Percentiles rank a stretch among this genome's conserved stretches.
These are phyloP conservation scores for Lentinula sp. DNA, from an alignment of 768 basidiomycete genomes.

Conservation along the genomic window DNA sequence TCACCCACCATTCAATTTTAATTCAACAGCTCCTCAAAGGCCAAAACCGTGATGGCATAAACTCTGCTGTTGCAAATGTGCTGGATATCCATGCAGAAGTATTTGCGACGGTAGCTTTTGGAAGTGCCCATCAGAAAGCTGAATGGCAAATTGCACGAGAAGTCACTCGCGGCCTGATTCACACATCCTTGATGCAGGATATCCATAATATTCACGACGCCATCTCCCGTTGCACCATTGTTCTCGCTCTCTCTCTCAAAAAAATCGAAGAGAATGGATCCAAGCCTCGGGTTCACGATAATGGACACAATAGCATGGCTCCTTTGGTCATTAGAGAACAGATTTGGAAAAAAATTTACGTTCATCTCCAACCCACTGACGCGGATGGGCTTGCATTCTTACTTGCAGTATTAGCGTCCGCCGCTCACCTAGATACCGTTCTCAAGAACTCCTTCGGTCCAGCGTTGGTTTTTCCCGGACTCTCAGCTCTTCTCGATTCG, in stretches of 20 bases:
- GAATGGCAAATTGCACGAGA: slow-evolving; percentile 30
- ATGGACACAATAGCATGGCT: slow-evolving; percentile 18
- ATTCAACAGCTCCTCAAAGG: slow-evolving; percentile 22
- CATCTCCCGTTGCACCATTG: slow-evolving; percentile 8
- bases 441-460: slow-evolving; percentile 37
- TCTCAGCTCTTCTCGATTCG: slow-evolving; percentile 28
- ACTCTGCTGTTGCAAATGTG: slow-evolving; percentile 19
- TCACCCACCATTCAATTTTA: not conserved
- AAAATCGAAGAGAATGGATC: not conserved
- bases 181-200: slow-evolving; percentile 24
- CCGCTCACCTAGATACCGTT: slow-evolving; percentile 66
- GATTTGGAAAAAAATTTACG: slow-evolving; percentile 68
- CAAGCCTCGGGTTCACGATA: not conserved
- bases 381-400: slow-evolving; percentile 51
- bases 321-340: slow-evolving; percentile 41
- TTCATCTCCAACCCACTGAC: slow-evolving; percentile 52
- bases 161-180: slow-evolving; percentile 28
- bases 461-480: not conserved
- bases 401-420: slow-evolving; percentile 49
- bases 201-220: slow-evolving; percentile 23
- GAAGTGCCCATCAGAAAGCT: slow-evolving; percentile 22
- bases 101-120: slow-evolving; percentile 32
- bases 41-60: not conserved
- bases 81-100: slow-evolving; percentile 34
- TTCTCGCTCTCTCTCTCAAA: slow-evolving; percentile 6